These are phyloP conservation scores for Russula sp. DNA, from an alignment of 768 basidiomycete species.

Conservation along the genomic window DNA sequence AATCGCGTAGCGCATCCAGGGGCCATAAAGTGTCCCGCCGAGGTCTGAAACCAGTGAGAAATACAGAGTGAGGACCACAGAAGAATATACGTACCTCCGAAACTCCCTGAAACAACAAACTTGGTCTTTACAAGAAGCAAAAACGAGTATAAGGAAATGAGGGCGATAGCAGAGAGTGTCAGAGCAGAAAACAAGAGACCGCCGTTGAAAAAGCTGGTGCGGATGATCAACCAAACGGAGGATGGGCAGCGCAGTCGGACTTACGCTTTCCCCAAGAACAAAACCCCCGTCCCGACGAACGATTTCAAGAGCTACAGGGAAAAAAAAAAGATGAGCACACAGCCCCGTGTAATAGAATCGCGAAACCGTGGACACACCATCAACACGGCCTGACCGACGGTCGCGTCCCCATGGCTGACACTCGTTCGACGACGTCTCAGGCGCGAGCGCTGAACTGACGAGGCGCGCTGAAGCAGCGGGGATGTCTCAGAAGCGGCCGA, in stretches of 20 bases:
- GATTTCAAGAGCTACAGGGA: conserved; percentile 69
- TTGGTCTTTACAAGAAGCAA: conserved; percentile 83
- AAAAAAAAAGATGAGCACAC: not conserved
- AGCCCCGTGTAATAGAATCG: not conserved
- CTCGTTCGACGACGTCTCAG: conserved; percentile 49
- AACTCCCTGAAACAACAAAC: conserved; percentile 83
- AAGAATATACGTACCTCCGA: conserved; percentile 57
- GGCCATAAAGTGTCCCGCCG: conserved; percentile 85
- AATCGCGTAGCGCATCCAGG: conserved; percentile 88
- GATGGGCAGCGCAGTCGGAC: conserved; percentile 24
- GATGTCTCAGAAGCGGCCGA: conserved; percentile 37
- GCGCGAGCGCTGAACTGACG: conserved; percentile 40
- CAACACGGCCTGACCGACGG: conserved; percentile 82
- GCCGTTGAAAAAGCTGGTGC: conserved; percentile 82
- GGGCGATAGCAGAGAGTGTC: conserved; percentile 71
- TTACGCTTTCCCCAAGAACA: conserved; percentile 93
- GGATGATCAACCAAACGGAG: not conserved
- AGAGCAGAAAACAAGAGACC: conserved; percentile 84
- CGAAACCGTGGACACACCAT: conserved; percentile 52
- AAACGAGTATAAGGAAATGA: conserved; percentile 89
- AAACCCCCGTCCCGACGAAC: conserved; percentile 91
- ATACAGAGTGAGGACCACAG: not conserved
- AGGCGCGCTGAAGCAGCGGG: conserved; percentile 42
- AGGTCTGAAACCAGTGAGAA: conserved; percentile 52
- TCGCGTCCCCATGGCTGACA: conserved; percentile 76